A percentile compares a stretch with the other conserved stretches of the same genome.
Evolutionary conservation across 257 asterid genomes (phyloP).

Genomic region (Phtheirospermum japonicum): DNA sequence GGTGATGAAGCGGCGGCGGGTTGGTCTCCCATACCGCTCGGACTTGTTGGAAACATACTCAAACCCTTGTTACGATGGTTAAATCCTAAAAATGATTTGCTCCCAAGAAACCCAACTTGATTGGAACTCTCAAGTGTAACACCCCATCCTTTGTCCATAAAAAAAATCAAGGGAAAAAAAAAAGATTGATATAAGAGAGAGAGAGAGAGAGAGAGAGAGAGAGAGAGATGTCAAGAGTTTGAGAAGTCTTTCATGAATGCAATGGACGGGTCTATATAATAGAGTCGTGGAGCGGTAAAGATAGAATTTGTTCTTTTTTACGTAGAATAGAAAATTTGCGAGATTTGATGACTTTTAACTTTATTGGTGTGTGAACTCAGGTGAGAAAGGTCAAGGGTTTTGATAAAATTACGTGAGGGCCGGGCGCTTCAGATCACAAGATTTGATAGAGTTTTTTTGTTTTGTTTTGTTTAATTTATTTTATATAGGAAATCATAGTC

Average conservation of each 20-base stretch:
- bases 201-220: too few species aligned
- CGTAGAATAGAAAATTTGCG: neutral
- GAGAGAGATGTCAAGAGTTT: neutral
- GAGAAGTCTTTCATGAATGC: neutral
- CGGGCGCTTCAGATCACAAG: too few species aligned
- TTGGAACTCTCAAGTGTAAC: conserved; percentile 51
- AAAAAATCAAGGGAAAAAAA: neutral
- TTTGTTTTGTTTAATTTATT: too few species aligned
- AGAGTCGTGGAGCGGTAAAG: conserved; percentile 35
- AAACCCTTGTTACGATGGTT: conserved; percentile 7
- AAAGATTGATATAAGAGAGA: neutral
- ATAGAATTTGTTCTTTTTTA: neutral
- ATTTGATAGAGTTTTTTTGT: too few species aligned
- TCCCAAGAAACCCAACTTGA: conserved; percentile 17
- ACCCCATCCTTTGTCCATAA: conserved; percentile 69
- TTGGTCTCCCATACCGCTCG: conserved; percentile 30
- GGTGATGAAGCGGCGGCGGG: conserved; percentile 1
- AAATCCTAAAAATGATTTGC: conserved; percentile 23
- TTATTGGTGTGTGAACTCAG: neutral
- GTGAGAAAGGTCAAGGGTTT: neutral
- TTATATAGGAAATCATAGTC: too few species aligned
- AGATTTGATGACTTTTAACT: conserved; percentile 1
- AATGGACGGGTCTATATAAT: conserved; percentile 1
- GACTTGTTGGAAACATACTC: conserved; percentile 32
- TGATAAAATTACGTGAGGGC: neutral